Evolutionary conservation across 345 rosid genomes (phyloP).

Genomic region (Clarkia xantiana): DNA sequence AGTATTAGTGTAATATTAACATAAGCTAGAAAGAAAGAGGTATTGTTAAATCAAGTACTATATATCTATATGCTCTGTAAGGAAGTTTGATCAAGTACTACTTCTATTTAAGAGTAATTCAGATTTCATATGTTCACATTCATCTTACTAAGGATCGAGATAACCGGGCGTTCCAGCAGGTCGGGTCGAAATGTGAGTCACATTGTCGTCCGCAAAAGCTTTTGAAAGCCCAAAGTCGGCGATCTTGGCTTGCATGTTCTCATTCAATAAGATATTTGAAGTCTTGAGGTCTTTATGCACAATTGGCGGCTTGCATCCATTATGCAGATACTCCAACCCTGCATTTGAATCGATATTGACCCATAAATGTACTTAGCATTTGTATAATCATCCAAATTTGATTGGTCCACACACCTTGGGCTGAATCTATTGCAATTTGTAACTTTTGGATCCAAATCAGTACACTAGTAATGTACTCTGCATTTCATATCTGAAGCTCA

Average conservation of each 20-base stretch:
- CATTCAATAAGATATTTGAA: constrained; percentile 31
- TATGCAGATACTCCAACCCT: constrained; percentile 22
- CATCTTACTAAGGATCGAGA: constrained; percentile 35
- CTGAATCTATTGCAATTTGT: constrained; percentile 30
- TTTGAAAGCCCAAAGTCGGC: constrained; percentile 40
- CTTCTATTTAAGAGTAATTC: no score
- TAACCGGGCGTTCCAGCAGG: constrained; percentile 36
- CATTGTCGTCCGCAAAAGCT: constrained; percentile 20
- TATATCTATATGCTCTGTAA: no score
- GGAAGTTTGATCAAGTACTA: no score
- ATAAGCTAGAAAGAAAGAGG: no score
- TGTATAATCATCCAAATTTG: no score
- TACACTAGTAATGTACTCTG: background rate
- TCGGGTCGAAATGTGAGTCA: constrained; percentile 19
- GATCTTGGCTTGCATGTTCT: constrained; percentile 32
- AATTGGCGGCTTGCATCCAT: constrained; percentile 17
- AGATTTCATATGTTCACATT: no score
- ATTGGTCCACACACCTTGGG: constrained; percentile 19
- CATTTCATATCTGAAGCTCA: background rate
- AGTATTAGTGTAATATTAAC: no score
- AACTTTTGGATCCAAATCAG: constrained; percentile 16
- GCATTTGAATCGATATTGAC: background rate
- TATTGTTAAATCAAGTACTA: no score
- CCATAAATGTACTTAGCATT: no score
- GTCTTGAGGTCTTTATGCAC: constrained; percentile 35